Percentiles rank a stretch among this genome's conserved stretches.
phyloP scores from a whole-genome alignment of 148 eudicot genomes.

The Rhododendron ovatum region DNA sequence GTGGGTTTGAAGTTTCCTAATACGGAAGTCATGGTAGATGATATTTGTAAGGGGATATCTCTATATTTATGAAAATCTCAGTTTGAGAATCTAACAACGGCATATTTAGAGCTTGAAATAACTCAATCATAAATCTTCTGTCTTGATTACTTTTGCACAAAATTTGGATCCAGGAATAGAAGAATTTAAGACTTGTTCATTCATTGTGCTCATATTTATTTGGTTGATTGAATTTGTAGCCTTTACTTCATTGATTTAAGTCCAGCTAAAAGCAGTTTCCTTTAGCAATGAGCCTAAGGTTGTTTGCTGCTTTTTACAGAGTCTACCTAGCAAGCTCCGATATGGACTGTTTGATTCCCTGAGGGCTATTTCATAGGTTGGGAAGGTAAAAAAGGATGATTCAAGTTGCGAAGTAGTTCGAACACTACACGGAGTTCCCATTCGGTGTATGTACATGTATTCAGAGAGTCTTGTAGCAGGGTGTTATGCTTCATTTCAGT shows the following conservation, averaged over 20 bases:
- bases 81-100: not conserved
- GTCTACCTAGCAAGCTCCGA: slow-evolving; percentile 17
- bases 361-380: slow-evolving; percentile 30
- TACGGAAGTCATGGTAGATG: slow-evolving; percentile 1
- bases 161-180: not conserved
- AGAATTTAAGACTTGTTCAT: not conserved
- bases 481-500: slow-evolving; percentile 35
- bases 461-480: slow-evolving; percentile 18
- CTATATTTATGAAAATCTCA: not conserved
- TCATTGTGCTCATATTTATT: not conserved
- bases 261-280: not conserved
- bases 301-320: slow-evolving; percentile 21
- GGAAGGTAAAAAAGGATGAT: slow-evolving; percentile 9
- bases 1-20: slow-evolving; percentile 7
- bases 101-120: not conserved
- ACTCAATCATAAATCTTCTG: not conserved
- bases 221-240: not conserved
- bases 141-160: not conserved
- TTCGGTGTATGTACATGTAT: slow-evolving; percentile 34
- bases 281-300: not conserved
- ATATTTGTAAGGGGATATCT: not conserved
- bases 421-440: slow-evolving; percentile 20
- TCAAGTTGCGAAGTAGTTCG: slow-evolving; percentile 20
- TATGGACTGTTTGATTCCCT: slow-evolving; percentile 16
- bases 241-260: not conserved